Conservation (phyloP, 139 green algal species). For the Tetradesmus lagerheimii region DNA sequence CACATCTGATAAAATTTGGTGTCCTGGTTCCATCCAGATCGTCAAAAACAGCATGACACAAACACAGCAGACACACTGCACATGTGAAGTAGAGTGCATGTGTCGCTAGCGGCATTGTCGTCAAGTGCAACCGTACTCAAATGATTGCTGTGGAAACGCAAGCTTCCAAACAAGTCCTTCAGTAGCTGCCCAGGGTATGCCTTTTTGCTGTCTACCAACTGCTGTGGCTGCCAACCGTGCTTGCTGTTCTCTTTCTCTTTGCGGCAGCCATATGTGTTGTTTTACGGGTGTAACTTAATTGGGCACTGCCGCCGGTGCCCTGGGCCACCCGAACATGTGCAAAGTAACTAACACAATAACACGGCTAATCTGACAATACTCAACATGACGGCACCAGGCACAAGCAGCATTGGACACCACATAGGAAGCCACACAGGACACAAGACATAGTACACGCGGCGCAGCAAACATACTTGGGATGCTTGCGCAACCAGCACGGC, state of each 20-base stretch:
- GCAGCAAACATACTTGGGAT: too few relatives aligned
- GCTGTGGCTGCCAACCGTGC: neutral
- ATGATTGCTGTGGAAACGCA: too few relatives aligned
- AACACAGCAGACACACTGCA: neutral
- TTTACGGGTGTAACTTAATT: neutral
- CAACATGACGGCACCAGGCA: neutral
- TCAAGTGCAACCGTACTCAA: too few relatives aligned
- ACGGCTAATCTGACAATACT: neutral
- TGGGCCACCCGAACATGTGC: neutral
- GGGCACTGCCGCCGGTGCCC: neutral
- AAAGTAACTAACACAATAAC: neutral
- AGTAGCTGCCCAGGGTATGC: neutral
- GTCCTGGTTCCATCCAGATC: too few relatives aligned
- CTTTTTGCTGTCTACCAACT: neutral
- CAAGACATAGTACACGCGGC: neutral
- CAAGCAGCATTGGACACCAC: neutral
- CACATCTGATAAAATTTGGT: too few relatives aligned
- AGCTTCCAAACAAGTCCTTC: neutral
- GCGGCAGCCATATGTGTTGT: neutral
- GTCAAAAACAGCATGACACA: too few relatives aligned
- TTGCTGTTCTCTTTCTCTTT: neutral
- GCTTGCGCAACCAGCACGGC: too few relatives aligned
- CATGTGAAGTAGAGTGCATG: neutral
- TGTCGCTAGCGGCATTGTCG: too few relatives aligned
- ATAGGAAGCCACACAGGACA: too few relatives aligned